Conservation (phyloP, 2,329 filamentous ascomycete genomes). For the Alternaria sp. region DNA sequence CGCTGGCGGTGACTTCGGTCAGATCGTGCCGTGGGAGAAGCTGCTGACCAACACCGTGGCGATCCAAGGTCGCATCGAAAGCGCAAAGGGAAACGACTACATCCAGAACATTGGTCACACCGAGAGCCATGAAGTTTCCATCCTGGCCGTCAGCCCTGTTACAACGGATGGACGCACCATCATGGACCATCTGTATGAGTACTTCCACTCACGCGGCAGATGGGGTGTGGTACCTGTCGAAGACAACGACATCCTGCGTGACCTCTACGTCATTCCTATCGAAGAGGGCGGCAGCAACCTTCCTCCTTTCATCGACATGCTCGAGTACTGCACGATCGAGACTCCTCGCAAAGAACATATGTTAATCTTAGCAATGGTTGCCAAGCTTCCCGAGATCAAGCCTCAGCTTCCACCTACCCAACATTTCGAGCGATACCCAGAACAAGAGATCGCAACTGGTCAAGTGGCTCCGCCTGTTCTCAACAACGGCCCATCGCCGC, state of each 20-base stretch:
- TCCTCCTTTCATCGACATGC: constrained; percentile 85
- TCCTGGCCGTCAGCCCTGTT: constrained; percentile 72
- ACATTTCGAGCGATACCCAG: constrained; percentile 31
- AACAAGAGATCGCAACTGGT: constrained; percentile 18
- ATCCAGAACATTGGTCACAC: constrained; percentile 86
- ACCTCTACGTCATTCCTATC: constrained; percentile 90
- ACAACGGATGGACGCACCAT: constrained; percentile 64
- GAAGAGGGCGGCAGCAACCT: constrained; percentile 71
- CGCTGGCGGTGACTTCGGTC: constrained; percentile 79
- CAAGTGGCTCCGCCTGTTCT: constrained; percentile 27
- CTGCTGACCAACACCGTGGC: constrained; percentile 74
- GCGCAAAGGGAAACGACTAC: constrained; percentile 86
- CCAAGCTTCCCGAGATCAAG: constrained; percentile 53
- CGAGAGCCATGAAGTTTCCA: constrained; percentile 80
- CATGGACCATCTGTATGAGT: constrained; percentile 82
- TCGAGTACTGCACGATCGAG: constrained; percentile 84
- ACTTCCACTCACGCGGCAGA: constrained; percentile 80
- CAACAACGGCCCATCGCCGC: constrained; percentile 33
- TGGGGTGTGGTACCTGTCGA: constrained; percentile 76
- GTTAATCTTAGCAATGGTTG: constrained; percentile 84
- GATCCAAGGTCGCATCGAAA: constrained; percentile 80
- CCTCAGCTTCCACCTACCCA: constrained; percentile 36
- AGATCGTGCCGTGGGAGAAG: constrained; percentile 73
- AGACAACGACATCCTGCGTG: constrained; percentile 80
- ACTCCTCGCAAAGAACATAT: constrained; percentile 74